Conservation (phyloP, 2,329 filamentous ascomycete genomes). For the Dryadomyces quercus-mongolicae region DNA sequence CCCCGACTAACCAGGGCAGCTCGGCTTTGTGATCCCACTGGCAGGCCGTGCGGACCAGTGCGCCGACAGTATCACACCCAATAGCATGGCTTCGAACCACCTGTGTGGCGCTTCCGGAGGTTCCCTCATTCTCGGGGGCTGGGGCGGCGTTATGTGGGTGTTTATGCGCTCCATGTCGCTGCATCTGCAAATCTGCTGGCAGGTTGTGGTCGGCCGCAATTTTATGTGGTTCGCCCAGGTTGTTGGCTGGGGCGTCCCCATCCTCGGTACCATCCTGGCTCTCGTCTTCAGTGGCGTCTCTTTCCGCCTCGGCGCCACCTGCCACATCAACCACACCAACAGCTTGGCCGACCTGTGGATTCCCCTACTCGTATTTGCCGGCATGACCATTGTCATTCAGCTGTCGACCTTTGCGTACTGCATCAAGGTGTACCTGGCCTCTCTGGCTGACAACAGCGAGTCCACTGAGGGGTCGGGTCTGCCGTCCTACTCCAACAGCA, state of each 20-base stretch:
- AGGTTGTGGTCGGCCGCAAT: slow-evolving; percentile 71
- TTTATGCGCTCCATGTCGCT: slow-evolving; percentile 84
- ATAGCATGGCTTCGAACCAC: slow-evolving; percentile 74
- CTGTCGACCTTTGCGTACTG: slow-evolving; percentile 84
- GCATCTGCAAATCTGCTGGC: slow-evolving; percentile 97
- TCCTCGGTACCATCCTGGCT: slow-evolving; percentile 61
- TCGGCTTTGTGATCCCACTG: slow-evolving; percentile 84
- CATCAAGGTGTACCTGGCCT: slow-evolving; percentile 85
- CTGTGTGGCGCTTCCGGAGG: slow-evolving; percentile 83
- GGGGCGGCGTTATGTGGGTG: slow-evolving; percentile 77
- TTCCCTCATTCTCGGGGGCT: slow-evolving; percentile 75
- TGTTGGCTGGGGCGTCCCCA: slow-evolving; percentile 74
- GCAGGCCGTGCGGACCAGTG: slow-evolving; percentile 70
- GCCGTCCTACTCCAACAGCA: slow-evolving; percentile 63
- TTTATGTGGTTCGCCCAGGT: slow-evolving; percentile 82
- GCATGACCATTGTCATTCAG: slow-evolving; percentile 65
- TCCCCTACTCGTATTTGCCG: slow-evolving; percentile 68
- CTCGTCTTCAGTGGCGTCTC: slow-evolving; percentile 83
- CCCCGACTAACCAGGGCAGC: slow-evolving; percentile 28
- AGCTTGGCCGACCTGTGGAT: slow-evolving; percentile 84
- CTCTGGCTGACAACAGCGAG: slow-evolving; percentile 59
- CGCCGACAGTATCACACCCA: slow-evolving; percentile 79
- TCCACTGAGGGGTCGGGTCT: slow-evolving; percentile 62
- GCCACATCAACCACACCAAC: slow-evolving; percentile 85
- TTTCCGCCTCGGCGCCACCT: slow-evolving; percentile 82